Evolutionary conservation across 306 rosid species (phyloP), one percentile per base, ranked within the genome.

Genomic region (Oemleria cerasiformis): DNA sequence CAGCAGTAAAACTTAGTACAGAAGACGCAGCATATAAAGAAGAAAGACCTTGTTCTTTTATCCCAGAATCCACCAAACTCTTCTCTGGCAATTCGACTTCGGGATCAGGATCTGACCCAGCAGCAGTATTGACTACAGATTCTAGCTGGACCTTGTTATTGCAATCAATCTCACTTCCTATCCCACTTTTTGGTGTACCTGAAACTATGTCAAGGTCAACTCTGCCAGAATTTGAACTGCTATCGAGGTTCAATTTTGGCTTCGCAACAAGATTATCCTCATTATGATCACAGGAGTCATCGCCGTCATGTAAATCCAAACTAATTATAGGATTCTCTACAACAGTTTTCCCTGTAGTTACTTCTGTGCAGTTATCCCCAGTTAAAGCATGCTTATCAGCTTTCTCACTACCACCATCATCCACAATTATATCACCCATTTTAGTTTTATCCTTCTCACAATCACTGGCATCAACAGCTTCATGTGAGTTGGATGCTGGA

Each of bases 1-100:
- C 70, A 48, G 75, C 57, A 49, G 75, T 62, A 44, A 43, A 76
- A 64, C 50, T 71, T 39, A 51, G 83, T 68, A 75, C 67, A 73
- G 81, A 82, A 75, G 84, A 43, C 65, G 76, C 76, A 4, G 75
- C 49, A 66, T 72, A 49, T 36, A 80, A 38, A 66, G 75, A 66
- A 68, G 85, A 75, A 25, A 64, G 43, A 6, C 74, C 59, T 7
- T 78, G 58, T 58, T 83, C 80, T 66, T 63, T 73, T 58, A 16
- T 72, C 41, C 63, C 54, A 55, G 57, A 72, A 61, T 79, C 54
- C 40, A 72, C 85, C 12, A 63, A 73, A 60, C 82, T 63, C 66
- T 84, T 72, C 50, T 67, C 71, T 72, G 45, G 70, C 25, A 63
- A 58, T 30, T 56, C 72, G 41, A 41, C 74, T 61, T 73, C 73